These are phyloP conservation scores for Artomyces pyxidatus DNA, from an alignment of 768 basidiomycete species.

Conservation along the genomic window DNA sequence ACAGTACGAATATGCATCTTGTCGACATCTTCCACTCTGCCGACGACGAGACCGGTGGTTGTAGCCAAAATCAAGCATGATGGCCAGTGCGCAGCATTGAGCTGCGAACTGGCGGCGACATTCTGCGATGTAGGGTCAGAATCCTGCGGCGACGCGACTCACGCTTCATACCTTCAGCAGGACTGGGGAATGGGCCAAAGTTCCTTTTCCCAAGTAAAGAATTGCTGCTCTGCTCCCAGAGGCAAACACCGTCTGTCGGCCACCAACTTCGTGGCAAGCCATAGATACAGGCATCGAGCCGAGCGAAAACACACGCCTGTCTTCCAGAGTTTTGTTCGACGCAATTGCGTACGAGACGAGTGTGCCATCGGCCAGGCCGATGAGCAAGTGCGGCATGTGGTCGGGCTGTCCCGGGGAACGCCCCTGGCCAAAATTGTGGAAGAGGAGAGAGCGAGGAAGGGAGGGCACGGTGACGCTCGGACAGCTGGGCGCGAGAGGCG, in stretches of 20 bases:
- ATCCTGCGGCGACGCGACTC: background rate
- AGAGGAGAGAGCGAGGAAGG: conserved; percentile 37
- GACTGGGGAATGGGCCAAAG: conserved; percentile 61
- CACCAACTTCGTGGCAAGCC: conserved; percentile 45
- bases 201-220: conserved; percentile 57
- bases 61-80: conserved; percentile 55
- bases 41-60: conserved; percentile 49
- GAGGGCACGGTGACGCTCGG: conserved; percentile 33
- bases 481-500: conserved; percentile 23
- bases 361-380: conserved; percentile 70
- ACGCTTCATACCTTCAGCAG: conserved; percentile 48
- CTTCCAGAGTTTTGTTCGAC: conserved; percentile 25
- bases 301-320: conserved; percentile 53
- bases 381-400: conserved; percentile 51
- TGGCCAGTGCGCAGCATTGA: conserved; percentile 42
- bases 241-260: conserved; percentile 54
- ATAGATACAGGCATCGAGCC: conserved; percentile 63
- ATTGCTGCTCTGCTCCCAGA: conserved; percentile 63
- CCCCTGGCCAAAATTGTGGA: conserved; percentile 50
- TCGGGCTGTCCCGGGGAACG: conserved; percentile 26
- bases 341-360: conserved; percentile 46
- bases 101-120: conserved; percentile 46
- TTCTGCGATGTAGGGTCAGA: conserved; percentile 16
- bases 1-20: conserved; percentile 80
- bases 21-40: conserved; percentile 56